phyloP scores from a whole-genome alignment of 441 rosid genomes.

The Omphalea diandra region DNA sequence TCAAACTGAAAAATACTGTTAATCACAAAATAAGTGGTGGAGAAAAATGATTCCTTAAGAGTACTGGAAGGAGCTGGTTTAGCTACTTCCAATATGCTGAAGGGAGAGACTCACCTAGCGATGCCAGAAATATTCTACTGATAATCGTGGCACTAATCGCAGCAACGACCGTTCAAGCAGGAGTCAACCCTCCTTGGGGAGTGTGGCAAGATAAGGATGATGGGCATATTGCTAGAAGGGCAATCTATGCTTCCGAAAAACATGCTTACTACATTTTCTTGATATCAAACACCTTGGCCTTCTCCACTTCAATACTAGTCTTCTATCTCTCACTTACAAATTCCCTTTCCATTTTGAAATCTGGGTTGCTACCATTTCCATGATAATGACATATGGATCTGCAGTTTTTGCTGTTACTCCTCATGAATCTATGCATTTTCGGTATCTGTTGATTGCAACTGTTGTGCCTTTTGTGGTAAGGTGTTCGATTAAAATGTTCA shows the following conservation, averaged over 20 bases:
- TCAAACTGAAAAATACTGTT: no score
- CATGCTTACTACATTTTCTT: not conserved
- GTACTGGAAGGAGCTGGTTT: constrained; percentile 2
- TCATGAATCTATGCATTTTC: constrained; percentile 6
- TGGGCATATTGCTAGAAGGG: not conserved
- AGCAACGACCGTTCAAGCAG: constrained; percentile 9
- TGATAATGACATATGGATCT: constrained; percentile 13
- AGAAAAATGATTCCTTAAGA: not conserved
- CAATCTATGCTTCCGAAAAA: not conserved
- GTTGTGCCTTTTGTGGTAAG: not conserved
- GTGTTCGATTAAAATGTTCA: not conserved
- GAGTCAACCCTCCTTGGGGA: constrained; percentile 8
- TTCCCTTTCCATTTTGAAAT: constrained; percentile 33
- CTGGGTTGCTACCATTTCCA: constrained; percentile 22
- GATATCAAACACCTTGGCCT: constrained; percentile 1
- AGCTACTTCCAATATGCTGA: not conserved
- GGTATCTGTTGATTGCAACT: not conserved
- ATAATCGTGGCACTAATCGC: constrained; percentile 15
- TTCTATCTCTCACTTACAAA: not conserved
- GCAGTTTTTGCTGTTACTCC: constrained; percentile 16
- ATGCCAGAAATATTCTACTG: constrained; percentile 11
- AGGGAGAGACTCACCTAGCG: not conserved
- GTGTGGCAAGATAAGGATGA: constrained; percentile 8
- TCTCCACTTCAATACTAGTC: constrained; percentile 5
- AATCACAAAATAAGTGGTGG: no score